Conservation (phyloP, 2,329 filamentous ascomycete species). For the Tolypocladium pustulatum region DNA sequence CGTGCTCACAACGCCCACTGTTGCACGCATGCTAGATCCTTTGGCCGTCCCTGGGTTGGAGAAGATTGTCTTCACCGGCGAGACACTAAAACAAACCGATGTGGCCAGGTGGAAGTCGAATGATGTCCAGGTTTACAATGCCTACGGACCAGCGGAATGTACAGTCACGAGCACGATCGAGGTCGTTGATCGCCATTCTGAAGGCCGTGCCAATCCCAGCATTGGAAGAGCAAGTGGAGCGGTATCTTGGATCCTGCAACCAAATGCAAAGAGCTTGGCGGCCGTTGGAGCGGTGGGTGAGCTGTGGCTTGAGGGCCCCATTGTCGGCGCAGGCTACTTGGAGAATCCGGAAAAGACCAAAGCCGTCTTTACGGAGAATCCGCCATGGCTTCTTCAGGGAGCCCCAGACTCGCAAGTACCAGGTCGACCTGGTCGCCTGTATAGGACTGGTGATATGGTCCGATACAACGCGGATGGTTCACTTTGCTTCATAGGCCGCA, state of each 20-base stretch:
- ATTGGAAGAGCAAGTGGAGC: neutral
- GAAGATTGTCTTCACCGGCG: neutral
- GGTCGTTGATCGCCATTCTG: neutral
- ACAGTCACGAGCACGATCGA: neutral
- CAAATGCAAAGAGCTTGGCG: conserved; percentile 11
- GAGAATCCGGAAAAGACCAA: conserved; percentile 32
- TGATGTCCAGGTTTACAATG: neutral
- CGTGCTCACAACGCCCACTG: neutral
- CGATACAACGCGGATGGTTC: conserved; percentile 14
- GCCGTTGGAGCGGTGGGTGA: conserved; percentile 19
- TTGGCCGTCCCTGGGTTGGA: neutral
- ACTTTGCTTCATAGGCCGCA: conserved; percentile 23
- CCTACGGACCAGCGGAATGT: neutral
- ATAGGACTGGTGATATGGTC: conserved; percentile 24
- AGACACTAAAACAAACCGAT: neutral
- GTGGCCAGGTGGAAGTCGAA: neutral
- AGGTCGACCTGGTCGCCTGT: conserved; percentile 20
- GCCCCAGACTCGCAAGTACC: conserved; percentile 12
- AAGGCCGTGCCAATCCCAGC: neutral
- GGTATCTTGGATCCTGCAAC: conserved; percentile 17
- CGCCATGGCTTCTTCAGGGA: conserved; percentile 20
- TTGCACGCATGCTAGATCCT: neutral
- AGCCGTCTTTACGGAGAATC: conserved; percentile 33
- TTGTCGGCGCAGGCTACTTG: conserved; percentile 38
- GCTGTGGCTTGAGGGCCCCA: conserved; percentile 28